Base-by-base conservation (phyloP, 192 early-diverging fungal genomes). In the Coemansia sp. region DNA sequence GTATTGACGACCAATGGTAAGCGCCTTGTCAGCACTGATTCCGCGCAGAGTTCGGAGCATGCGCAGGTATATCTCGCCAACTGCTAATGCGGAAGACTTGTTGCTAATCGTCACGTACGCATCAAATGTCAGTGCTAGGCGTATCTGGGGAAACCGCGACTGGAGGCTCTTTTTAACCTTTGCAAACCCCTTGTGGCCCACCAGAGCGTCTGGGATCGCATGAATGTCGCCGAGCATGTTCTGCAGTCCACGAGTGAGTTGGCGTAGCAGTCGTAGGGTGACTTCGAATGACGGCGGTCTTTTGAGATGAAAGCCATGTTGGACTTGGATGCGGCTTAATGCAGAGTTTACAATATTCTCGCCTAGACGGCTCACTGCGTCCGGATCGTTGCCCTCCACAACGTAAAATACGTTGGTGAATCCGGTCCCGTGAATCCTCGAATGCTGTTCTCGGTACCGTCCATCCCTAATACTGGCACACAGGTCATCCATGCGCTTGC, bases 401-500 rank as follows among this genome's bases (percentile, higher is more conserved):
- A 98, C 70, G 61, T 98, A 98, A 33, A 95, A 86, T 11, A 93
- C 80, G 57, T 95, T 82, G 14, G 71, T 72, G 27, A 91, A 68
- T 4, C 91, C 91, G 20, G 91, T 86, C 33, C 72, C 76, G 36
- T 71, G 72, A 9, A 98, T 75, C 6, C 94, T 90, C 36, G 87
- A 83, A 84, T 97, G 97, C 75, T 99, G 97, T 62, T 99, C 97
- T 10, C 78, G 85, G 72, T 90, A 97, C 17, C 97, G 82, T 1
- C 93, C 92, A 67, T 99, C 97, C 34, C 92, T 91, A 54, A 99
- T 96, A 75, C 93, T 95, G 0, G 84, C 68, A 6, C 92, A 84
- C 54, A 99, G 75, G 70, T 99, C 97, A 55, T 97, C 94, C 81
- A 92, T 85, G n/a, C 90, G 85, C 64, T 99, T 99, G 27, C 97